Percentiles rank a stretch among this genome's conserved stretches.
These are phyloP conservation scores for Elongisporangium prolatum DNA, from an alignment of 352 stramenopile species.

Conservation along the genomic window DNA sequence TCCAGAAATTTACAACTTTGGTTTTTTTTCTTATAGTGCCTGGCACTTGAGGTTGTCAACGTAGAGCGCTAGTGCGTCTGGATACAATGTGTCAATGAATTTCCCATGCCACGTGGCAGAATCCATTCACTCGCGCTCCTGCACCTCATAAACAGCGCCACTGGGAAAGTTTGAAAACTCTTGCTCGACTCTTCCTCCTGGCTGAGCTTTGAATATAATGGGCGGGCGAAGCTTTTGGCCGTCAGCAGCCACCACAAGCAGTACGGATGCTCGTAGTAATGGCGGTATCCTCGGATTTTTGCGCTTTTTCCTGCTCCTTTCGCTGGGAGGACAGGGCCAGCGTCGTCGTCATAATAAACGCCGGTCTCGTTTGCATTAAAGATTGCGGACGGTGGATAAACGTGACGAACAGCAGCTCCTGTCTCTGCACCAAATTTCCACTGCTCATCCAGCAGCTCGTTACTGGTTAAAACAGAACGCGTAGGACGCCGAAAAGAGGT, in stretches of 20 bases:
- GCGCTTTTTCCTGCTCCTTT: conserved; percentile 5
- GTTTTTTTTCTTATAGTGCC: too few species aligned
- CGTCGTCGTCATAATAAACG: conserved; percentile 10
- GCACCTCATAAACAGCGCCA: too few species aligned
- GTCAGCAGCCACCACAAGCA: conserved; percentile 12
- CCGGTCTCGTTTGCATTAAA: too few species aligned
- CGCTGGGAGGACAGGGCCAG: conserved; percentile 11
- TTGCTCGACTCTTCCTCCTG: too few species aligned
- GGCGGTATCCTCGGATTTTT: not conserved
- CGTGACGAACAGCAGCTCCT: not conserved
- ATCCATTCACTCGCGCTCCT: too few species aligned
- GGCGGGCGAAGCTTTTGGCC: conserved; percentile 11
- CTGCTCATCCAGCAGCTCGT: conserved; percentile 11
- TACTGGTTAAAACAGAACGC: conserved; percentile 6
- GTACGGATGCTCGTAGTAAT: conserved; percentile 9
- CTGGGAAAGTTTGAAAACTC: too few species aligned
- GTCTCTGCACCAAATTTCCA: conserved; percentile 1
- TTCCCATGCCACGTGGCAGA: too few species aligned
- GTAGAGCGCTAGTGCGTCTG: too few species aligned
- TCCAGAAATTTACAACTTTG: too few species aligned
- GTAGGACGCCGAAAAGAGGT: conserved; percentile 16
- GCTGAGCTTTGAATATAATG: conserved; percentile 15
- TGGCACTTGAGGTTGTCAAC: too few species aligned
- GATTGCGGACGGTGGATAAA: conserved; percentile 4
- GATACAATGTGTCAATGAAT: too few species aligned